Evolutionary conservation across 2,329 filamentous ascomycete genomes (phyloP).

Genomic region (Fusarium sp.): DNA sequence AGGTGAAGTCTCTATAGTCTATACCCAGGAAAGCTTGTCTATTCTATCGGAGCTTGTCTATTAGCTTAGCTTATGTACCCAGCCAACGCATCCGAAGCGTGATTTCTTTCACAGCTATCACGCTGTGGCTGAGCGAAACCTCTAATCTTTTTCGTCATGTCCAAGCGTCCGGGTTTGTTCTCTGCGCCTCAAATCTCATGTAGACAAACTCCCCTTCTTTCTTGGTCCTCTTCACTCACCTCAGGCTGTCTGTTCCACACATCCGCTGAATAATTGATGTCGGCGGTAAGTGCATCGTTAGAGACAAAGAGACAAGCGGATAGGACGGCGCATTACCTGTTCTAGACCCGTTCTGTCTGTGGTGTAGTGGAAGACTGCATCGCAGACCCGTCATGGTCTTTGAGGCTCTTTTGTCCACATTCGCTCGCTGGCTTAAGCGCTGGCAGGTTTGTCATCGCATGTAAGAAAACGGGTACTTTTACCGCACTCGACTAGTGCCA

Average conservation of each 20-base stretch:
- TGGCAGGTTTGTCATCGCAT: slow-evolving; percentile 7
- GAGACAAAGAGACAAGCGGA: neutral
- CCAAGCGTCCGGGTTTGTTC: neutral
- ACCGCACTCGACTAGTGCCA: neutral
- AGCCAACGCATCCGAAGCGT: slow-evolving; percentile 1
- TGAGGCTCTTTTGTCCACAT: slow-evolving; percentile 4
- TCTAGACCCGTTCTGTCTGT: slow-evolving; percentile 4
- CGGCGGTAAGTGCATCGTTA: neutral
- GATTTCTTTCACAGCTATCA: neutral
- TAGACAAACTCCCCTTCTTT: neutral
- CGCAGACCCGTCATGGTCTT: slow-evolving; percentile 2
- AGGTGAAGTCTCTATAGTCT: slow-evolving; percentile 8
- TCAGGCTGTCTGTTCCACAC: neutral
- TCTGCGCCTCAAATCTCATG: neutral
- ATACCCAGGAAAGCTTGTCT: neutral
- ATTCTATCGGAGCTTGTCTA: too few relatives aligned
- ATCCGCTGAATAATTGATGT: neutral
- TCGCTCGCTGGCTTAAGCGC: neutral
- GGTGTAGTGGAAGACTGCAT: slow-evolving; percentile 11
- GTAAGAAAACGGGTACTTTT: slow-evolving; percentile 6
- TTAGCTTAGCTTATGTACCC: neutral
- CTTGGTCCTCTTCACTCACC: neutral
- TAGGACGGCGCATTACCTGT: neutral
- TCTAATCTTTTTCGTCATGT: neutral
- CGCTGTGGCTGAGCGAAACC: neutral